Base-by-base conservation (phyloP, 441 rosid genomes). In the Gossypium gossypioides region DNA sequence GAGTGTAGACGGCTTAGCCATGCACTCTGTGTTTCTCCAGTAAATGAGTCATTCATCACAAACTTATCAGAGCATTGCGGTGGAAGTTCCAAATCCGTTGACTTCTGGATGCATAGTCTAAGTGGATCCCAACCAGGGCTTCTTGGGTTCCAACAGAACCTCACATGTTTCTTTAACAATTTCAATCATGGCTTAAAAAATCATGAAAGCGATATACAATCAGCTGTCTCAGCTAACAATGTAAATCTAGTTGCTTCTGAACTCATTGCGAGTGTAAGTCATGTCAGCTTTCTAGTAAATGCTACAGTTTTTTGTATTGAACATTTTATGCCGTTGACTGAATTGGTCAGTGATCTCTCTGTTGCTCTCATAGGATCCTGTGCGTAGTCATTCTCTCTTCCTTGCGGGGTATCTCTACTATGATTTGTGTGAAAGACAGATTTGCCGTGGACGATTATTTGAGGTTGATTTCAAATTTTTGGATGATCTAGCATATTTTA, bases 1-100 rank as follows among this genome's bases (percentile, higher is more conserved):
- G 92, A 84, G 76, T 77, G 84, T 75, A 87, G 97, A 84, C 90
- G 97, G 83, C 87, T 91, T 40, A 86, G 87, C 77, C 98, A 93
- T 80, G 88, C 91, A 21, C 91, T 93, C 72, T 96, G 98, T 77
- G 76, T 79, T 72, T 84, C 97, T 69, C 96, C 98, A 44, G 74
- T 96, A 57, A 80, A 81, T 80, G 91, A 92, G 48, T 85, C 80
- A 67, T 82, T 92, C 55, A 78, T 84, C 34, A 52, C 10, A 29
- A 84, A 70, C 65, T 77, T 89, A 72, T 81, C 88, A 70, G 87
- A 79, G 74, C 78, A 81, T 52, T 79, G 61, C 77, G 89, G 89
- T 62, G 90, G 84, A 72, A 75, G 64, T 71, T 83, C 83, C 34
- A 82, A 73, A 56, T 74, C 86, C 54, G 74, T 88, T 74, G 85